These are phyloP conservation scores for Boletus eberwhitei DNA, from an alignment of 768 basidiomycete genomes.

Conservation along the genomic window DNA sequence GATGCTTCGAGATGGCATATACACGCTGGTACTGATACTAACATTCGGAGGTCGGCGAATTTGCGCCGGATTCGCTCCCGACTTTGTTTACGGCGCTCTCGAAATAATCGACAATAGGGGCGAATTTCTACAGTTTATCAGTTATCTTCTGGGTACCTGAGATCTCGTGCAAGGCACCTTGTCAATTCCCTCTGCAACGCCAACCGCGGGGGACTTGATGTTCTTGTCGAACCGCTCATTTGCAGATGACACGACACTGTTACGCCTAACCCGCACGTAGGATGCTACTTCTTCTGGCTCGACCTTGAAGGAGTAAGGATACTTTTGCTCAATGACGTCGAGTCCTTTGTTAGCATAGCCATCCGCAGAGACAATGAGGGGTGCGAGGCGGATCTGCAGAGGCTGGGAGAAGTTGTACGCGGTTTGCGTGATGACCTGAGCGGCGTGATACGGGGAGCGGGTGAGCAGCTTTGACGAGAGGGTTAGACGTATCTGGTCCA, in stretches of 20 bases:
- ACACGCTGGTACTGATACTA: conserved; percentile 81
- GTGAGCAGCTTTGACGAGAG: conserved; percentile 60
- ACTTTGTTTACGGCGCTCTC: conserved; percentile 54
- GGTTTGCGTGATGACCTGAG: conserved; percentile 55
- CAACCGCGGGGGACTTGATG: conserved; percentile 59
- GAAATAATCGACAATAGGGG: conserved; percentile 74
- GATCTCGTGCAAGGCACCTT: conserved; percentile 46
- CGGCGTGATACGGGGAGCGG: conserved; percentile 61
- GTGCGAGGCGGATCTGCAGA: conserved; percentile 60
- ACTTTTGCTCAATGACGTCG: conserved; percentile 68
- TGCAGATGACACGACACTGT: conserved; percentile 50
- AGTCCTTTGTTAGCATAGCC: conserved; percentile 70
- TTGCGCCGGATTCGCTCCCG: conserved; percentile 43
- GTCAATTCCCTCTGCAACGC: conserved; percentile 66
- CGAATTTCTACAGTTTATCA: conserved; percentile 47
- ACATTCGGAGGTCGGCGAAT: conserved; percentile 48
- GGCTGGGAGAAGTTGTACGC: conserved; percentile 66
- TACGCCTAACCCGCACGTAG: conserved; percentile 54
- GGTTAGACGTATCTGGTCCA: conserved; percentile 56
- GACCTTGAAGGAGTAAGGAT: conserved; percentile 73
- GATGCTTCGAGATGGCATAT: conserved; percentile 57
- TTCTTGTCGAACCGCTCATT: conserved; percentile 65
- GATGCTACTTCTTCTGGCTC: conserved; percentile 68
- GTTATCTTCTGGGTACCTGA: conserved; percentile 4
- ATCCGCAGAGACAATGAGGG: conserved; percentile 61